These are phyloP conservation scores for Picochlorum sp. DNA, from an alignment of 139 green algal species.

Conservation along the genomic window DNA sequence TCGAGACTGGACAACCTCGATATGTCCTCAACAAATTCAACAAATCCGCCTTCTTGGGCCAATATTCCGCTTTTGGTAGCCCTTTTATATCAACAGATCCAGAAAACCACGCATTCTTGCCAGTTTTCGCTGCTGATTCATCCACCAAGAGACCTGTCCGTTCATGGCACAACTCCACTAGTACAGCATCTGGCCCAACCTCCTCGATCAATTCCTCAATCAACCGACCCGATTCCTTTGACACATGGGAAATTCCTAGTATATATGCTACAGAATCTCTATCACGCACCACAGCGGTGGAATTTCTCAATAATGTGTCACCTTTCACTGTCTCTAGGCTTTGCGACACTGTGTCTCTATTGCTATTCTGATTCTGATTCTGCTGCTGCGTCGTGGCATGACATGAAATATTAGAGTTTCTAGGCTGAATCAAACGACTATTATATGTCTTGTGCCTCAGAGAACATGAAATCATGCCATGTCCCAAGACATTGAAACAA, in stretches of 20 bases:
- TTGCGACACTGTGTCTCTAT: background rate
- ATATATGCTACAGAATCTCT: conserved; percentile 48
- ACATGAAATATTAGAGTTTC: no score
- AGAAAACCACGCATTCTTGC: conserved; percentile 47
- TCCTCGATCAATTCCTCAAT: conserved; percentile 41
- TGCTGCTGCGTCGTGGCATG: no score
- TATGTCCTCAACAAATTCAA: conserved; percentile 28
- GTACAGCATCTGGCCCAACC: conserved; percentile 46
- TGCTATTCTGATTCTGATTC: no score
- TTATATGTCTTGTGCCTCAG: no score
- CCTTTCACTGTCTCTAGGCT: background rate
- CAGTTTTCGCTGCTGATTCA: conserved; percentile 5
- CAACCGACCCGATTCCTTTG: conserved; percentile 42
- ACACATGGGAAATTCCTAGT: conserved; percentile 74
- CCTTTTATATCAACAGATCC: conserved; percentile 7
- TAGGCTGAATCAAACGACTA: no score
- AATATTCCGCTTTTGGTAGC: conserved; percentile 14
- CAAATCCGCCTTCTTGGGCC: conserved; percentile 46
- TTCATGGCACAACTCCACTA: conserved; percentile 80
- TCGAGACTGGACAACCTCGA: conserved; percentile 32
- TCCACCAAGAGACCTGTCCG: conserved; percentile 56
- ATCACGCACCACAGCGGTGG: background rate
- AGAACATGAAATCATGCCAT: no score
- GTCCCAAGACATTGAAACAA: no score
- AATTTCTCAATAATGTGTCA: background rate